Percentiles rank a stretch among this genome's conserved stretches.
phyloP scores from a whole-genome alignment of 495 filamentous ascomycete genomes.

The Penicillium taxi region DNA sequence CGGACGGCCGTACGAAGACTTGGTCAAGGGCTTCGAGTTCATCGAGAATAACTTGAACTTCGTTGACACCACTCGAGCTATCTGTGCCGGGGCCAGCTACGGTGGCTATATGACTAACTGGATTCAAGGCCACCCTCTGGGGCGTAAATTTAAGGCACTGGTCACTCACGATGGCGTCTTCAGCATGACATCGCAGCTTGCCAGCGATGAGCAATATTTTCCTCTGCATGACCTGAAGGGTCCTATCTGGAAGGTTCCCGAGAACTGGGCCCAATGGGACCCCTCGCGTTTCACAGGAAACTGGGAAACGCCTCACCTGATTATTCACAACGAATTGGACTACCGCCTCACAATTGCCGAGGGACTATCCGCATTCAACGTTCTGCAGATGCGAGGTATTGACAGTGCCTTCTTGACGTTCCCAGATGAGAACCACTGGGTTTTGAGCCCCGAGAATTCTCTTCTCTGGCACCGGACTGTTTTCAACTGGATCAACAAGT shows the following conservation, averaged over 20 bases:
- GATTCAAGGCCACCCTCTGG: constrained; percentile 46
- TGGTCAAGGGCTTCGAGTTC: constrained; percentile 73
- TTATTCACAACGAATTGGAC: constrained; percentile 89
- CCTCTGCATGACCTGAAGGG: constrained; percentile 76
- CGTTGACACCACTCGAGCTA: constrained; percentile 68
- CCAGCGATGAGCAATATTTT: constrained; percentile 85
- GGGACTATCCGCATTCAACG: constrained; percentile 81
- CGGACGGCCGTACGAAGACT: constrained; percentile 67
- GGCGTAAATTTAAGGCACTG: constrained; percentile 77
- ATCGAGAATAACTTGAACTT: constrained; percentile 63
- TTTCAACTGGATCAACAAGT: constrained; percentile 82
- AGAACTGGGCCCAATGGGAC: constrained; percentile 75
- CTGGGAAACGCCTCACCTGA: constrained; percentile 80
- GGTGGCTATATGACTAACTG: constrained; percentile 81
- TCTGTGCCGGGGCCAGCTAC: constrained; percentile 77
- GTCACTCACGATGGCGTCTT: constrained; percentile 90
- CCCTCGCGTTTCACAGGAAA: constrained; percentile 58
- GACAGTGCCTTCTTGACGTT: constrained; percentile 61
- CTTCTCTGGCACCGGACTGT: constrained; percentile 88
- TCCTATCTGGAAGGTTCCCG: constrained; percentile 63
- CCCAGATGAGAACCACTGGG: constrained; percentile 82
- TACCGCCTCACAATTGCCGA: constrained; percentile 80
- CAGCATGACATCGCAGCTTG: constrained; percentile 64
- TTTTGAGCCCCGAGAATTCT: constrained; percentile 84
- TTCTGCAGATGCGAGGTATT: constrained; percentile 58